Evolutionary conservation across 805 yeast genomes (phyloP).

Genomic region (Naumovozyma baii): DNA sequence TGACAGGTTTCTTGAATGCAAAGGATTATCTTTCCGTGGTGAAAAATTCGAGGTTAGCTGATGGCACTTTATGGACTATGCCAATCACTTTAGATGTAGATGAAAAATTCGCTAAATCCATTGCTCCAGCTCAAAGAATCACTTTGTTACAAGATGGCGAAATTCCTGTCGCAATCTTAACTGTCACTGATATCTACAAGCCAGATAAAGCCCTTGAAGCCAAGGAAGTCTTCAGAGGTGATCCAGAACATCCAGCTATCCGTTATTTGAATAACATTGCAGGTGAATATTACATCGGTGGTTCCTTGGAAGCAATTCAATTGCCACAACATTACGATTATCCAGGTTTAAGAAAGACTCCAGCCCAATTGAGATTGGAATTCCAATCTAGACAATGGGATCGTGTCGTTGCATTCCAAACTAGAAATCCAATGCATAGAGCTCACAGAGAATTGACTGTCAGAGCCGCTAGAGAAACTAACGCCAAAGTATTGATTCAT

Average conservation of each 20-base stretch:
- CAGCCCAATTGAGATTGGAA: conserved; percentile 80
- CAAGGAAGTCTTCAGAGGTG: conserved; percentile 83
- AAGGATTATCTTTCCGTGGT: conserved; percentile 60
- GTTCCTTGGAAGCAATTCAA: conserved; percentile 71
- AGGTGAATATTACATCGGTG: conserved; percentile 83
- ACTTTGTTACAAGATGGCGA: conserved; percentile 76
- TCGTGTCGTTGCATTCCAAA: conserved; percentile 90
- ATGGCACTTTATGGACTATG: conserved; percentile 81
- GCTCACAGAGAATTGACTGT: conserved; percentile 95
- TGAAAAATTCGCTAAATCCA: conserved; percentile 36
- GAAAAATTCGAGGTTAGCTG: conserved; percentile 54
- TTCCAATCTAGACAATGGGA: conserved; percentile 76
- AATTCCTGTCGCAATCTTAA: conserved; percentile 67
- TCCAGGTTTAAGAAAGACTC: conserved; percentile 78
- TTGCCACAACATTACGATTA: conserved; percentile 87
- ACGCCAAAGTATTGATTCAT: conserved; percentile 81
- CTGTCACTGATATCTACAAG: conserved; percentile 66
- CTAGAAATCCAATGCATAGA: conserved; percentile 97
- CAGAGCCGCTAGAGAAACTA: conserved; percentile 88
- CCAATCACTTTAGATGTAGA: conserved; percentile 84
- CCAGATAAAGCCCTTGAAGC: conserved; percentile 82
- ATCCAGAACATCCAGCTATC: conserved; percentile 93
- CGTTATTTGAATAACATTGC: conserved; percentile 61
- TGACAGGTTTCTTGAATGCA: conserved; percentile 54
- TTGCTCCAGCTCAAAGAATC: conserved; percentile 50